phyloP scores from a whole-genome alignment of 1,284 basidiomycete genomes.

The Inonotus obliquus region DNA sequence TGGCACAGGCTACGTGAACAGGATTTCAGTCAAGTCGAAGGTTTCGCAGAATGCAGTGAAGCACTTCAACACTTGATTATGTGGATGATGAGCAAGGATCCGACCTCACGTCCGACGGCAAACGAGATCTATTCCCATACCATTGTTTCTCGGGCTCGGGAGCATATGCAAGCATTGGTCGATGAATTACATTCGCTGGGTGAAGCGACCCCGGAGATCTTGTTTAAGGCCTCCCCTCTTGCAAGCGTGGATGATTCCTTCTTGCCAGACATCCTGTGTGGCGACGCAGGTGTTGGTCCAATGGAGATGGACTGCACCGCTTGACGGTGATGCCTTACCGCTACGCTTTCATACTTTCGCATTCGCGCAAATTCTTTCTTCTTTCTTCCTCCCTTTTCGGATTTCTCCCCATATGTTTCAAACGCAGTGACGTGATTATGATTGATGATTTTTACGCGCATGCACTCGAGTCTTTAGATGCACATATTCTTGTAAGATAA shows the following conservation, averaged over 20 bases:
- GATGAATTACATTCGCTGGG: conserved; percentile 36
- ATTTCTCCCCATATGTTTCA: conserved; percentile 21
- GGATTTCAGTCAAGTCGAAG: conserved; percentile 88
- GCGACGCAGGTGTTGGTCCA: not conserved
- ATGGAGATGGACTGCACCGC: conserved; percentile 18
- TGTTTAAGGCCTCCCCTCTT: conserved; percentile 64
- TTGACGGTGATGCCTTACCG: not conserved
- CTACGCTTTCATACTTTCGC: not conserved
- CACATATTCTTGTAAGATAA: conserved; percentile 20
- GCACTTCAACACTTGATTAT: conserved; percentile 70
- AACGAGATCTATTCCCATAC: conserved; percentile 58
- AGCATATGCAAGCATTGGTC: conserved; percentile 54
- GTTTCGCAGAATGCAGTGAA: conserved; percentile 49
- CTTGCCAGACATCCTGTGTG: conserved; percentile 55
- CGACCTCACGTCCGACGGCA: conserved; percentile 56
- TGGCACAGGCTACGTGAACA: conserved; percentile 94
- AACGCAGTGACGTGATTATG: conserved; percentile 7
- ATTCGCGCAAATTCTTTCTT: conserved; percentile 13
- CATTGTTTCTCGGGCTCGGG: conserved; percentile 65
- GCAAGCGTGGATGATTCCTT: conserved; percentile 50
- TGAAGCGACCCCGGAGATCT: conserved; percentile 25
- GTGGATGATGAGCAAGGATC: conserved; percentile 76
- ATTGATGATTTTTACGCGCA: conserved; percentile 1
- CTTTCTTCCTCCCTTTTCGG: conserved; percentile 12
- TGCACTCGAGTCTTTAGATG: not conserved